Evolutionary conservation across 345 rosid species (phyloP).

Genomic region (Trapa incisa): DNA sequence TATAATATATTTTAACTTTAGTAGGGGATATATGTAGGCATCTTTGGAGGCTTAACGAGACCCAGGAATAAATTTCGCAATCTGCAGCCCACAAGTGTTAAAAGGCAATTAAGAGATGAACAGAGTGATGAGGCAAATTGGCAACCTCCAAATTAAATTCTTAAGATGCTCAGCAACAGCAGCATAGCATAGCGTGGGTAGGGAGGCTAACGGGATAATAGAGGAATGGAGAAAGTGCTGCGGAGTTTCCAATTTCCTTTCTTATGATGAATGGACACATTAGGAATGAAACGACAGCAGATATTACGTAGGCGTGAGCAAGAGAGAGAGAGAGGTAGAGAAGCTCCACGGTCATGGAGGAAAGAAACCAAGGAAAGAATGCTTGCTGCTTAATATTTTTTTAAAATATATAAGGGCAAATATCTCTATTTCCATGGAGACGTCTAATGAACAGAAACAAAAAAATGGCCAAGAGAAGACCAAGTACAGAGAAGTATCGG

Average conservation of each 20-base stretch:
- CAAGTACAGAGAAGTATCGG: neutral
- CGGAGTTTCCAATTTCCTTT: no score
- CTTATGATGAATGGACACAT: neutral
- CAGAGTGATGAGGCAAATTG: neutral
- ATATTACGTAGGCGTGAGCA: constrained; percentile 12
- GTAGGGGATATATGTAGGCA: no score
- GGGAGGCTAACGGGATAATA: neutral
- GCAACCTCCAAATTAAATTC: neutral
- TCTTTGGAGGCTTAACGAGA: neutral
- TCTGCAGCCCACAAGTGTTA: neutral
- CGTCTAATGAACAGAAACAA: no score
- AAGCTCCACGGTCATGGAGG: neutral
- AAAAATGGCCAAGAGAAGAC: neutral
- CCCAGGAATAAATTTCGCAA: constrained; percentile 2
- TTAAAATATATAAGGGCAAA: no score
- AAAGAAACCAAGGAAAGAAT: neutral
- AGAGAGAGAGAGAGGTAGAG: neutral
- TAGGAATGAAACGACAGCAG: constrained; percentile 17
- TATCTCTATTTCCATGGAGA: no score
- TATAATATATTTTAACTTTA: no score
- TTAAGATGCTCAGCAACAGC: neutral
- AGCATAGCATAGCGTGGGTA: neutral
- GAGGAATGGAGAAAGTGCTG: no score
- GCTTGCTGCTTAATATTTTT: no score
- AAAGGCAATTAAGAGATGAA: neutral